Evolutionary conservation across 2,329 filamentous ascomycete species (phyloP).

Genomic region (Fusarium sp.): DNA sequence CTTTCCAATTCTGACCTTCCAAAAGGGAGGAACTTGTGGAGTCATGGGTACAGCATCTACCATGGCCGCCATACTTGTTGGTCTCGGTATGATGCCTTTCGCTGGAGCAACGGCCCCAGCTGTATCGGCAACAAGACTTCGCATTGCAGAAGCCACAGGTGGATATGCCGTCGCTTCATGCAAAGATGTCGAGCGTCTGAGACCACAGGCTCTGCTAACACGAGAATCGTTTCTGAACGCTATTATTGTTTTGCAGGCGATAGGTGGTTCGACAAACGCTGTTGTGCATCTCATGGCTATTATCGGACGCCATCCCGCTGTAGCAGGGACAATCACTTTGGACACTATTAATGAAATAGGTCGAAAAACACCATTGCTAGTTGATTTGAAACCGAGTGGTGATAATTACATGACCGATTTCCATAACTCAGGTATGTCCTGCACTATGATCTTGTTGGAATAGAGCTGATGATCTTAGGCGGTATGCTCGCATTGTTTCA

Average conservation of each 20-base stretch:
- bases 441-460: rapidly evolving
- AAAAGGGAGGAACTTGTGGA: constrained; percentile 80
- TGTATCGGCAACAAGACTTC: constrained; percentile 80
- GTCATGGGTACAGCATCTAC: constrained; percentile 95
- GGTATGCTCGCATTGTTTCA: constrained; percentile 87
- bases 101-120: constrained; percentile 84
- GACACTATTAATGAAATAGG: constrained; percentile 85
- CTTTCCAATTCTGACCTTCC: rapidly evolving
- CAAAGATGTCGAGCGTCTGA: constrained; percentile 75
- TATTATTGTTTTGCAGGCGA: constrained; percentile 86
- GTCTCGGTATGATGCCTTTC: constrained; percentile 83
- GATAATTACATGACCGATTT: constrained; percentile 92
- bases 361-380: constrained; percentile 82
- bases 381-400: constrained; percentile 87
- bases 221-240: constrained; percentile 86
- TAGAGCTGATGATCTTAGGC: constrained; percentile 57
- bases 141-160: constrained; percentile 81
- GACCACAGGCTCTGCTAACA: constrained; percentile 77
- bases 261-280: constrained; percentile 88
- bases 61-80: constrained; percentile 87
- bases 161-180: constrained; percentile 76
- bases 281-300: constrained; percentile 90
- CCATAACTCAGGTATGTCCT: constrained; percentile 66
- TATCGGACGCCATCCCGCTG: constrained; percentile 76
- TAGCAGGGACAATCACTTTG: constrained; percentile 74